Evolutionary conservation across 2,329 filamentous ascomycete species (phyloP).

Genomic region (Cladosporium phlei): DNA sequence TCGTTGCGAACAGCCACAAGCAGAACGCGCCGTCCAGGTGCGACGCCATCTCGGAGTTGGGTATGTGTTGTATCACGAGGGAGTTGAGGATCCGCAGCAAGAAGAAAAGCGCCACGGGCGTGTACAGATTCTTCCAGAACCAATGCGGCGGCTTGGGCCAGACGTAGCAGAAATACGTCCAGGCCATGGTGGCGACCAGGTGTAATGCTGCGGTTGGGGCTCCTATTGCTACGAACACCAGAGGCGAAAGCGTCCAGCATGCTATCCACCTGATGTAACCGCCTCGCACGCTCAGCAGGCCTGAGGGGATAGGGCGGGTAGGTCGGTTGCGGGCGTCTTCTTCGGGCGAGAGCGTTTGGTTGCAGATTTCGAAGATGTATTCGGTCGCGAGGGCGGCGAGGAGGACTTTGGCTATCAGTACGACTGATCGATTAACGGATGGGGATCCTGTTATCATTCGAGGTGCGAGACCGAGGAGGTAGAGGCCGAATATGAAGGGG

Average conservation of each 20-base stretch:
- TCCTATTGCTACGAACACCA: neutral
- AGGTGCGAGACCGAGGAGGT: too few relatives aligned
- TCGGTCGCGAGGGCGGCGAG: too few relatives aligned
- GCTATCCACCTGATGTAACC: neutral
- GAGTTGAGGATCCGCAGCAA: neutral
- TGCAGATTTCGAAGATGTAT: neutral
- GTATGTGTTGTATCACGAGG: neutral
- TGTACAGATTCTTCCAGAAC: neutral
- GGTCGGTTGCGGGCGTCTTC: neutral
- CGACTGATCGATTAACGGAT: too few relatives aligned
- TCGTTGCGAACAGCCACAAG: neutral
- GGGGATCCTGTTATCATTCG: too few relatives aligned
- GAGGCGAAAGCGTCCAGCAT: neutral
- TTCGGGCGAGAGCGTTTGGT: neutral
- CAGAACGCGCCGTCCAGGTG: neutral
- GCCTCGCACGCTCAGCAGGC: neutral
- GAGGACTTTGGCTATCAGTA: too few relatives aligned
- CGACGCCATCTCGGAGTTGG: neutral
- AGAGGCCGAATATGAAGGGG: too few relatives aligned
- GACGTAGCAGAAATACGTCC: neutral
- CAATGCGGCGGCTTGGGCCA: neutral
- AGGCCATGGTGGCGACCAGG: neutral
- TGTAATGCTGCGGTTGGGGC: neutral
- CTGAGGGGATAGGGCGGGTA: neutral
- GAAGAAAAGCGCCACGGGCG: neutral